Percentiles rank a stretch among this genome's conserved stretches.
phyloP scores from a whole-genome alignment of 352 stramenopile genomes.

The Pseudoperonospora humuli region DNA sequence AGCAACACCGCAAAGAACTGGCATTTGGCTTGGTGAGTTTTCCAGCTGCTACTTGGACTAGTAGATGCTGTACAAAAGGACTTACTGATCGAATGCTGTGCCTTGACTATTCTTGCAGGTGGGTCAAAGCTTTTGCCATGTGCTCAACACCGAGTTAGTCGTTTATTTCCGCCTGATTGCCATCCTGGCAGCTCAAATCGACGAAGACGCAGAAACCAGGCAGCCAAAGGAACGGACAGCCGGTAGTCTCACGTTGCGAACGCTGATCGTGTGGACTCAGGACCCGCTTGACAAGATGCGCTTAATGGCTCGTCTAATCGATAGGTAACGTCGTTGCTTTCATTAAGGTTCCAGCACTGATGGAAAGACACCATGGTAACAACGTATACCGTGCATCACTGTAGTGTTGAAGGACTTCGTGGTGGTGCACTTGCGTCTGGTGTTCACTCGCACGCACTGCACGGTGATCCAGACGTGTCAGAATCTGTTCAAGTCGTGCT shows the following conservation, averaged over 20 bases:
- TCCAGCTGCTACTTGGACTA: not conserved
- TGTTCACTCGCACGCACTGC: conserved; percentile 86
- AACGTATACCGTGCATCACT: conserved; percentile 1
- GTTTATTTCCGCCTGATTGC: conserved; percentile 92
- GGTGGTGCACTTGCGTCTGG: conserved; percentile 86
- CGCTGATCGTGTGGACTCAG: conserved; percentile 87
- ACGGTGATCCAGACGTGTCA: conserved; percentile 82
- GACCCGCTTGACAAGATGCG: conserved; percentile 83
- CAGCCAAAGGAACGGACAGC: conserved; percentile 28
- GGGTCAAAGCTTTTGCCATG: conserved; percentile 84
- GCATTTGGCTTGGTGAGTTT: conserved; percentile 63
- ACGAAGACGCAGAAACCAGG: conserved; percentile 65
- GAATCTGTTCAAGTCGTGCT: conserved; percentile 72
- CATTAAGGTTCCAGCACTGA: not conserved
- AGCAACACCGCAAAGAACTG: conserved; percentile 63
- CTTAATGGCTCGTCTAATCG: conserved; percentile 84
- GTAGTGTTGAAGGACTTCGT: conserved; percentile 67
- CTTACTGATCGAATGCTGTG: conserved; percentile 9
- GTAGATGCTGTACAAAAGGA: not conserved
- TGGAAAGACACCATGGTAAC: not conserved
- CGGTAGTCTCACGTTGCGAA: conserved; percentile 80
- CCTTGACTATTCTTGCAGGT: conserved; percentile 34
- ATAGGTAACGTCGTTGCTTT: conserved; percentile 39
- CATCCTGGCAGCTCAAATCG: conserved; percentile 86
- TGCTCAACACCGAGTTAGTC: conserved; percentile 86